Conservation (phyloP, 1,284 basidiomycete species). For the Melanopsichium pennsylvanicum region DNA sequence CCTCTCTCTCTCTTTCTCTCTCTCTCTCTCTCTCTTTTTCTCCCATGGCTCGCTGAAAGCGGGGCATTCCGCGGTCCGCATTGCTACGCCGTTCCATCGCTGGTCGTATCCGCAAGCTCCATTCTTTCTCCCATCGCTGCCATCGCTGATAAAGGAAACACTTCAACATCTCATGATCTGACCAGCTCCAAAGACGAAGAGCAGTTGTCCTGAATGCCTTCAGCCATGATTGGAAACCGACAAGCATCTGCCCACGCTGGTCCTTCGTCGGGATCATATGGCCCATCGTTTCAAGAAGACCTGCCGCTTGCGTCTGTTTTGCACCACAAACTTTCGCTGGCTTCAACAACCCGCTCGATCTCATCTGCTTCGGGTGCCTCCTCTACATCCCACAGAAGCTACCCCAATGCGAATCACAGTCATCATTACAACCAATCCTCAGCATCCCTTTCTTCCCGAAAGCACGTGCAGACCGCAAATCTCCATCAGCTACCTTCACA, state of each 20-base stretch:
- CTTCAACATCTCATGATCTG: too few species aligned
- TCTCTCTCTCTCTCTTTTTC: not conserved
- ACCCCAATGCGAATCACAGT: not conserved
- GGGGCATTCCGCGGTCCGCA: not conserved
- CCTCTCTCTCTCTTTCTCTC: not conserved
- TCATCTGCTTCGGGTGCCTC: slow-evolving; percentile 20
- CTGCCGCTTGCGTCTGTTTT: not conserved
- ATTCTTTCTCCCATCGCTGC: too few species aligned
- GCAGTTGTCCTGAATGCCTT: too few species aligned
- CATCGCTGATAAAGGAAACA: too few species aligned
- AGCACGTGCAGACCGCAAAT: too few species aligned
- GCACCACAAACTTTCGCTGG: slow-evolving; percentile 24
- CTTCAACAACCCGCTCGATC: slow-evolving; percentile 17
- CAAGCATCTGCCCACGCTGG: not conserved
- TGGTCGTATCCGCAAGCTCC: too few species aligned
- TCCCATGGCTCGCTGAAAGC: not conserved
- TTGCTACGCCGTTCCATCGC: too few species aligned
- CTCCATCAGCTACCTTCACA: too few species aligned
- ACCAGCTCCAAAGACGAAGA: too few species aligned
- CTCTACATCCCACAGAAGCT: slow-evolving; percentile 17
- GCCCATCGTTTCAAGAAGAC: not conserved
- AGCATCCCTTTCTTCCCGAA: not conserved
- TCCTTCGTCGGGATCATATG: not conserved
- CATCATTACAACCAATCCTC: not conserved
- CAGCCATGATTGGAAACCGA: too few species aligned